These are phyloP conservation scores for Sarcocystis neurona DNA, from an alignment of 169 alveolate genomes.

Conservation along the genomic window DNA sequence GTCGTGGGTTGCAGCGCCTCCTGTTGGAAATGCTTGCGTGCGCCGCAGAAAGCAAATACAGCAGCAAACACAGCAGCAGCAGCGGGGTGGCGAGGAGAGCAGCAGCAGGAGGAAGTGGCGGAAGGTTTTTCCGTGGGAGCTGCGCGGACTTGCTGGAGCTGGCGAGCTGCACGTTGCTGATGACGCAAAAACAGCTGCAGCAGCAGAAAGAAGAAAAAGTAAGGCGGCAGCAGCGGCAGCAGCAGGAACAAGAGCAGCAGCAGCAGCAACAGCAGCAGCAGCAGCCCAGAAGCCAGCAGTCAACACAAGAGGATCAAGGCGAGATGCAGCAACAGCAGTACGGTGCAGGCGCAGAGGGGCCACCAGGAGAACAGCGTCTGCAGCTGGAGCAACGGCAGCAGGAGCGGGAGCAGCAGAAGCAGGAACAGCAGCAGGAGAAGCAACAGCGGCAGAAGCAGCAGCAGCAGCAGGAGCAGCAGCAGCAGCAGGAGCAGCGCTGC, in stretches of 20 bases:
- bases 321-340: too few relatives aligned
- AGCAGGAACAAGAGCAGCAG: not conserved
- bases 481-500: not conserved
- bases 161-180: constrained; percentile 14
- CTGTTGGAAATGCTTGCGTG: constrained; percentile 25
- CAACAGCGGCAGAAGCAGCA: not conserved
- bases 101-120: not conserved
- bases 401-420: too few relatives aligned
- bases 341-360: too few relatives aligned
- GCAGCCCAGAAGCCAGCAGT: too few relatives aligned
- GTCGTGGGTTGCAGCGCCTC: constrained; percentile 51
- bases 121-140: constrained; percentile 9
- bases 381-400: too few relatives aligned
- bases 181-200: not conserved
- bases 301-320: too few relatives aligned
- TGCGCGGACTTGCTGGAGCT: not conserved
- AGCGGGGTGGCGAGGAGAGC: not conserved
- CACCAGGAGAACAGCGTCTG: too few relatives aligned
- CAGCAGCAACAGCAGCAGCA: too few relatives aligned
- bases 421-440: not conserved
- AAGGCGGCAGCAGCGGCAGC: not conserved
- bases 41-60: not conserved
- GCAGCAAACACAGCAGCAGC: not conserved
- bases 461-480: not conserved
- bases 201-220: too few relatives aligned